Conservation (phyloP, 192 early-diverging fungal genomes). For the Spizellomyces sp. region DNA sequence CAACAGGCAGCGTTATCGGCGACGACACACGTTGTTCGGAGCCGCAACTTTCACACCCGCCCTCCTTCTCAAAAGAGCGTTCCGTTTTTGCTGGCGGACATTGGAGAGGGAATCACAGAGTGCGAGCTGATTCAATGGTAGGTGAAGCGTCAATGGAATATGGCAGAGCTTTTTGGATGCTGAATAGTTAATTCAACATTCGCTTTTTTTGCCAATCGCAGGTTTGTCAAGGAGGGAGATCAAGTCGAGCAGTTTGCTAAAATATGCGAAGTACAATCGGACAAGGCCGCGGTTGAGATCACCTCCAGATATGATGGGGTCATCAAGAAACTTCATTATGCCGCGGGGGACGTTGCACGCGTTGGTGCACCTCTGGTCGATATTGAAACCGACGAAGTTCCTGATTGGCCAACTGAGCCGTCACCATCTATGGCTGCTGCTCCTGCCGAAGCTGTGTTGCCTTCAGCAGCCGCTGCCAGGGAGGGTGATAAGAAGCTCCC, state of each 20-base stretch:
- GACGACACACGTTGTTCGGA: too few relatives aligned
- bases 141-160: not conserved
- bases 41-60: constrained; percentile 1
- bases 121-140: constrained; percentile 98
- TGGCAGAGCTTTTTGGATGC: not conserved
- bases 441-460: constrained; percentile 16
- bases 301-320: constrained; percentile 91
- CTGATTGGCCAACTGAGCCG: not conserved
- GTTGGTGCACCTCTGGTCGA: constrained; percentile 91
- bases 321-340: constrained; percentile 78
- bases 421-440: constrained; percentile 7
- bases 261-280: constrained; percentile 96
- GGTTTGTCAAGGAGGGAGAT: constrained; percentile 93
- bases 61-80: constrained; percentile 24
- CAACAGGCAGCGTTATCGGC: too few relatives aligned
- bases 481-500: not conserved
- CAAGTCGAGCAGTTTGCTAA: constrained; percentile 88
- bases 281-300: constrained; percentile 99
- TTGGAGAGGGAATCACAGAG: constrained; percentile 98
- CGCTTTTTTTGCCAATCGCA: constrained; percentile 25
- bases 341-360: constrained; percentile 84
- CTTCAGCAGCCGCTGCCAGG: constrained; percentile 1
- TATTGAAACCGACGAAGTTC: constrained; percentile 63
- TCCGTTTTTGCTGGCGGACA: constrained; percentile 91
- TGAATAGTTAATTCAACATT: not conserved